Conservation (phyloP, 2,329 filamentous ascomycete species). For the Fusarium nisikadoi region DNA sequence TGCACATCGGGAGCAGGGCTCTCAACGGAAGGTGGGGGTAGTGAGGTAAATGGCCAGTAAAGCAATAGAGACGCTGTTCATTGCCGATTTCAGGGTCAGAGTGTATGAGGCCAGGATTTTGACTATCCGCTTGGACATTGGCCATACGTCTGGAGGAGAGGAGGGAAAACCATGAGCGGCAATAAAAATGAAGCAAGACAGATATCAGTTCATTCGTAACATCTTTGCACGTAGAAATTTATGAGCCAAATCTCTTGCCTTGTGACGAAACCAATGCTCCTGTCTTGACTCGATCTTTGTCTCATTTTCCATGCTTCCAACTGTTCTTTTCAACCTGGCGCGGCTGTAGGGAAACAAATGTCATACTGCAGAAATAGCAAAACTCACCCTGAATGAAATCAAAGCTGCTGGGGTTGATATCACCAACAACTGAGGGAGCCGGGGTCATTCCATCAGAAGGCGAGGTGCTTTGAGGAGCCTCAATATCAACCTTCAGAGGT, state of each 20-base stretch:
- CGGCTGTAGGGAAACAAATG: neutral
- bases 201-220: neutral
- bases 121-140: conserved; percentile 38
- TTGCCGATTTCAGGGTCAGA: conserved; percentile 14
- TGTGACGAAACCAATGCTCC: neutral
- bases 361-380: neutral
- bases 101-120: conserved; percentile 25
- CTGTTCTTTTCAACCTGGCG: neutral
- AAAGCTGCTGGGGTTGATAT: conserved; percentile 55
- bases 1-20: conserved; percentile 33
- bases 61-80: conserved; percentile 25
- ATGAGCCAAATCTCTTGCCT: conserved; percentile 1
- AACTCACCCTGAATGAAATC: conserved; percentile 64
- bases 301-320: neutral
- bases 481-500: conserved; percentile 56
- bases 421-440: conserved; percentile 55
- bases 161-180: neutral
- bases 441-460: conserved; percentile 53
- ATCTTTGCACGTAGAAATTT: neutral
- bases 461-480: conserved; percentile 48
- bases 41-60: conserved; percentile 10
- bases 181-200: conserved; percentile 9
- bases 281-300: neutral
- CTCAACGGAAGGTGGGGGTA: conserved; percentile 30
- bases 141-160: conserved; percentile 12